phyloP scores from a whole-genome alignment of 768 basidiomycete genomes.

The Leucocoprinus birnbaumii region DNA sequence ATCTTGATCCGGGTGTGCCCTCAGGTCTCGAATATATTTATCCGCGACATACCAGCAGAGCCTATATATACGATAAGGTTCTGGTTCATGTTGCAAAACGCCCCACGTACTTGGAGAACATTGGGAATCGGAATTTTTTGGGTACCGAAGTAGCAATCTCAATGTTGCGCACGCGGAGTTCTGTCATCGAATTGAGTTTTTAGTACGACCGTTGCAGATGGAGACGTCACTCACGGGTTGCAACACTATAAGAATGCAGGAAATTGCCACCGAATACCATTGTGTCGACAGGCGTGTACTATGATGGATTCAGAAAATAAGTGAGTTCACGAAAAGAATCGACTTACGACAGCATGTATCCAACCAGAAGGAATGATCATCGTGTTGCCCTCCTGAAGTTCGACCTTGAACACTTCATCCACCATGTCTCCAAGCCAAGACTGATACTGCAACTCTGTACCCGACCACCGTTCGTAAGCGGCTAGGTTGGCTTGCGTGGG shows the following conservation, averaged over 20 bases:
- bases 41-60: conserved; percentile 92
- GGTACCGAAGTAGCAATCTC: conserved; percentile 92
- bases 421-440: conserved; percentile 93
- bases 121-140: conserved; percentile 85
- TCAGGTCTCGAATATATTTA: conserved; percentile 72
- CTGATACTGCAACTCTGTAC: conserved; percentile 82
- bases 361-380: conserved; percentile 97
- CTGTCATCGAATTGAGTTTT: conserved; percentile 35
- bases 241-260: conserved; percentile 87
- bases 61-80: conserved; percentile 33
- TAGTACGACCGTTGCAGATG: conserved; percentile 3
- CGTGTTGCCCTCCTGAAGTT: conserved; percentile 73
- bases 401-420: conserved; percentile 87
- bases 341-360: conserved; percentile 92
- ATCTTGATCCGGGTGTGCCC: conserved; percentile 34
- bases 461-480: conserved; percentile 93
- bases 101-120: conserved; percentile 62
- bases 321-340: background rate
- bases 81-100: background rate
- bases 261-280: conserved; percentile 98
- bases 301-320: conserved; percentile 12
- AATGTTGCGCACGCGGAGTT: conserved; percentile 86
- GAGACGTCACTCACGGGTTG: conserved; percentile 60
- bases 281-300: conserved; percentile 91
- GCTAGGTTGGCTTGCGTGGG: conserved; percentile 84